phyloP scores from a whole-genome alignment of 805 yeast genomes.

The Saccharomycopsis vini region DNA sequence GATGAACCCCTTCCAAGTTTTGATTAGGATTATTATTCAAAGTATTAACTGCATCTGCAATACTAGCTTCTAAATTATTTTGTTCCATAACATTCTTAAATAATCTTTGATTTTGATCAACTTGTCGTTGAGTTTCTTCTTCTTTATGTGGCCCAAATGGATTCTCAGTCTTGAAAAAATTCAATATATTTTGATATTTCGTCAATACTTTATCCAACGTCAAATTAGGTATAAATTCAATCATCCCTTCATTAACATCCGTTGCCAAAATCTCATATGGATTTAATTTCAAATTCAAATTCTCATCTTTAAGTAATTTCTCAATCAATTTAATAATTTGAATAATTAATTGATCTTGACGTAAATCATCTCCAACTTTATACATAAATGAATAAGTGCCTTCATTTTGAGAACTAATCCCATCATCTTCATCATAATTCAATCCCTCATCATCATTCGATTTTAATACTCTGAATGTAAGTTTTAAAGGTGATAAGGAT shows the following conservation, averaged over 20 bases:
- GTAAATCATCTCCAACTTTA: constrained; percentile 89
- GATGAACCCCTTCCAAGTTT: constrained; percentile 31
- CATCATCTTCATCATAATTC: constrained; percentile 1
- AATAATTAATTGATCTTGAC: constrained; percentile 95
- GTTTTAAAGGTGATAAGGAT: constrained; percentile 79
- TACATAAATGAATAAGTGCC: constrained; percentile 72
- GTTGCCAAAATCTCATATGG: constrained; percentile 91
- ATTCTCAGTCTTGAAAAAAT: constrained; percentile 58
- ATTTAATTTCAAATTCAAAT: constrained; percentile 75
- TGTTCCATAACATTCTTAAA: neutral
- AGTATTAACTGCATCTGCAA: constrained; percentile 11
- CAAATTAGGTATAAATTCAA: constrained; percentile 90
- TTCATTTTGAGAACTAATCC: constrained; percentile 28
- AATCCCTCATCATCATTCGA: constrained; percentile 29
- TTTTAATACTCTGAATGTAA: constrained; percentile 55
- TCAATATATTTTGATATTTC: constrained; percentile 66
- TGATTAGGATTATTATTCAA: constrained; percentile 18
- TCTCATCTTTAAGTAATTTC: constrained; percentile 76
- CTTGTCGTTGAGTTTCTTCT: constrained; percentile 26
- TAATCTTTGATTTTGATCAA: constrained; percentile 1
- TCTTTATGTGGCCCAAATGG: constrained; percentile 33
- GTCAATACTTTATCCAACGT: constrained; percentile 74
- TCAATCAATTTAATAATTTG: constrained; percentile 92
- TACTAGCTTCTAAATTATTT: constrained; percentile 3
- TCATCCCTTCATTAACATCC: constrained; percentile 83